A percentile compares a stretch with the other conserved stretches of the same genome.
Evolutionary conservation across 139 green algal species (phyloP).

Genomic region (Chlorella sp.): DNA sequence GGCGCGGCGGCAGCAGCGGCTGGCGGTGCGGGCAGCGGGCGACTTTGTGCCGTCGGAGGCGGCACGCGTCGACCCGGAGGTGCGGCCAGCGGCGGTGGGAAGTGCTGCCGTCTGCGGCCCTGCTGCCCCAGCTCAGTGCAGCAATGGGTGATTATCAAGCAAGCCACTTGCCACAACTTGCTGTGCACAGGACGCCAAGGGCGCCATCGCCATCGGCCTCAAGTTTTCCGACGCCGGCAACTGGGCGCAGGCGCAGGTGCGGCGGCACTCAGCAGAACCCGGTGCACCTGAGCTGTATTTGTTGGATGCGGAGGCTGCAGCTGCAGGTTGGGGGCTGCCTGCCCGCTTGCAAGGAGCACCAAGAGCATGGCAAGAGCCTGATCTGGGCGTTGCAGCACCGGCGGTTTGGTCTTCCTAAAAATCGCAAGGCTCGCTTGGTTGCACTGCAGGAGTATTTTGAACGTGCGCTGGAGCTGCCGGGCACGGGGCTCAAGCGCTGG

Average conservation of each 20-base stretch:
- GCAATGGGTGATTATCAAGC: too few species aligned
- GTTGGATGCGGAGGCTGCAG: background rate
- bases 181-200: constrained; percentile 34
- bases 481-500: constrained; percentile 80
- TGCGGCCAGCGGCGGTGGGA: background rate
- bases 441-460: constrained; percentile 67
- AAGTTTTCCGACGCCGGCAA: constrained; percentile 38
- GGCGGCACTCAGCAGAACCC: background rate
- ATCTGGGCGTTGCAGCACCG: background rate
- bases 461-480: constrained; percentile 72
- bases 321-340: background rate
- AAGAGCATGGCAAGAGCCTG: background rate
- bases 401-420: background rate
- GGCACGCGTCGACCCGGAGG: too few species aligned
- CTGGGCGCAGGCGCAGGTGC: constrained; percentile 26
- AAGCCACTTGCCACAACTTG: too few species aligned
- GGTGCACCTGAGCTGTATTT: background rate
- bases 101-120: too few species aligned
- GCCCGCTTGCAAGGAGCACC: background rate
- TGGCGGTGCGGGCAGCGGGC: too few species aligned
- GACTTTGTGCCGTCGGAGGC: too few species aligned
- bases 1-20: too few species aligned
- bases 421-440: too few species aligned
- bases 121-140: too few species aligned
- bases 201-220: constrained; percentile 55